Evolutionary conservation across 106 monocot species (phyloP), one percentile per base, ranked within the genome.

Genomic region (Allium sativum): DNA sequence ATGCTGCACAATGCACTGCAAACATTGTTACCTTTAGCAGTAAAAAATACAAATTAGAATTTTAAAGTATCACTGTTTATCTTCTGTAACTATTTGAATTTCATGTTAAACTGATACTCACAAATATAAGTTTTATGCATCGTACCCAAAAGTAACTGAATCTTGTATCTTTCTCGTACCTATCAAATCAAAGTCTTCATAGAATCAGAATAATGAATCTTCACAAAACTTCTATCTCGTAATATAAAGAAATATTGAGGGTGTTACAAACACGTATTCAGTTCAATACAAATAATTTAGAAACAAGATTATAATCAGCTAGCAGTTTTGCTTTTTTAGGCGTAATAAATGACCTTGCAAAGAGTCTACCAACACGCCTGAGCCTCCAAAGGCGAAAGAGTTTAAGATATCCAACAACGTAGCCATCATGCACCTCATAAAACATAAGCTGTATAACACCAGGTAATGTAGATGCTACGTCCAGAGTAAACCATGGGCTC

Each of bases 121-220:
- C 77, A 41, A 10, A 58, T 42, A 78, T 58, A 63, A 78, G 72
- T 52, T 78, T 78, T 40, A 68, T 19, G 5, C 19, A 68, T 64
- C 77, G 57, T 58, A 64, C 72, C 77, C 68, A 78, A 45, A 78
- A 64, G 41, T 78, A 78, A 62, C 68, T 72, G 68, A 78, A 72
- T 17, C 64, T 55, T 11, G 31, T 72, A 51, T 78, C 77, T 52
- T 78, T 78, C 64, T 78, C 77, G 13, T 72, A 18, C 68, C 77
- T 78, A 31, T 31, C 31, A 31, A 31, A 31, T 31, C 31, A 2
- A 31, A 31, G 31, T 31, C 31, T 31, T 31, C 31, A 31, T 31
- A 31, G 31, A 31, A 31, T 31, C 31, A 31, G 31, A 31, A 31
- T 31, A 31, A 31, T 31, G 31, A 31, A 31, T 31, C 31, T 31